phyloP scores from a whole-genome alignment of 148 eudicot species.

The Heliosperma pusillum region DNA sequence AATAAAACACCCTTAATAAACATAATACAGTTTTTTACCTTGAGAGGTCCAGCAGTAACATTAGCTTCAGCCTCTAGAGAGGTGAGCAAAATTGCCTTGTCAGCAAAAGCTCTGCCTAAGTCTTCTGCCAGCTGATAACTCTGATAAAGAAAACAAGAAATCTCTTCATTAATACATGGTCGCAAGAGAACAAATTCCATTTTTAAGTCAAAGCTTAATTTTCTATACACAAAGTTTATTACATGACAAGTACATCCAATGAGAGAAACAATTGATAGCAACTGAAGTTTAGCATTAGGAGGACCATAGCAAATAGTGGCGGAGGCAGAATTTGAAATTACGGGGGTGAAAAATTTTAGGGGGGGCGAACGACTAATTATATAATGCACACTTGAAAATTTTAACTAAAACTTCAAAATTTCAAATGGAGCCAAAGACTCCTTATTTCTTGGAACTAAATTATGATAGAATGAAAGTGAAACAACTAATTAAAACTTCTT shows the following conservation, averaged over 20 bases:
- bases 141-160: constrained; percentile 22
- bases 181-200: neutral
- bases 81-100: constrained; percentile 51
- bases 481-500: neutral
- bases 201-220: neutral
- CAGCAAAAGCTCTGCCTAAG: constrained; percentile 78
- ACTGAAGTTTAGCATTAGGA: neutral
- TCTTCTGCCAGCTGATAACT: constrained; percentile 72
- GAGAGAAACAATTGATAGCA: neutral
- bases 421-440: no score
- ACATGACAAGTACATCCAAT: neutral
- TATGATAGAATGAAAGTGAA: no score
- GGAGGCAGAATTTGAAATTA: no score
- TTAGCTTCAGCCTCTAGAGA: constrained; percentile 62
- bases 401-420: no score
- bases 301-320: no score
- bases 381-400: no score
- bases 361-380: no score
- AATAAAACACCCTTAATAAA: neutral
- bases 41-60: constrained; percentile 52
- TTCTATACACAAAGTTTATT: neutral
- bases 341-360: no score
- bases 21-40: constrained; percentile 43
- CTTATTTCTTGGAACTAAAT: neutral
- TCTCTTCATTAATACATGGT: neutral